Evolutionary conservation across 257 asterid species (phyloP), one percentile per base, ranked within the genome.

Genomic region (Dorcoceras hygrometricum): DNA sequence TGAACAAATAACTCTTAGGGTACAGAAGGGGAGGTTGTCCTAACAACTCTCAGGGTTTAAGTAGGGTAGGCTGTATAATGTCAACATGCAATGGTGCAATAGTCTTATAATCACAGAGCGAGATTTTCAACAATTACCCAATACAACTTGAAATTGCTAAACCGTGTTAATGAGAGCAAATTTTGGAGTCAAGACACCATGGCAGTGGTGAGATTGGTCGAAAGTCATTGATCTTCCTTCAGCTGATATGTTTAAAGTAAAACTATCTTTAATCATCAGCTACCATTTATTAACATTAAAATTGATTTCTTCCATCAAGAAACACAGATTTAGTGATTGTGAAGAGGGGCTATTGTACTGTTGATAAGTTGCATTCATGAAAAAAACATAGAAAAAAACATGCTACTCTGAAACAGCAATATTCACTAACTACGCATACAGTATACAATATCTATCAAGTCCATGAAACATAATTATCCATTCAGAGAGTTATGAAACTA

Each of bases 381-480:
- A 46, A 46, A 7, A 34, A 0, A 10, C 46, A 46, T 5, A 46
- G 8, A 46, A 46, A 46, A 46, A 8, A 46, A 5, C 54, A 14
- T 46, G 54, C 54, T 46, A 8, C 22, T 16, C 20, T 46, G 54
- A 46, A 46, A 46, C 54, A 46, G 4, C 54, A 16, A 46, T 5
- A 8, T 18, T 46, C 62, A 66, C 66, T 11, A 68, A 57, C 39
- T 62, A 53, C 32, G 2, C n/a, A n/a, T 36, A 11, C 18, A 2
- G 48, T 36, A 39, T 55, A 31, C 22, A 67, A 56, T 34, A 68
- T 12, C 46, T 54, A 32, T 57, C 66, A 63, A 68, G 70, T 54
- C 74, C 72, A 34, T 9, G 9, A 34, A 34, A 34, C 43, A 34
- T 8, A 9, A 34, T 34, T 34, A 34, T 39, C n/a, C 39, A 58